phyloP scores from a whole-genome alignment of 805 yeast genomes.

The Komagataella pseudopastoris region DNA sequence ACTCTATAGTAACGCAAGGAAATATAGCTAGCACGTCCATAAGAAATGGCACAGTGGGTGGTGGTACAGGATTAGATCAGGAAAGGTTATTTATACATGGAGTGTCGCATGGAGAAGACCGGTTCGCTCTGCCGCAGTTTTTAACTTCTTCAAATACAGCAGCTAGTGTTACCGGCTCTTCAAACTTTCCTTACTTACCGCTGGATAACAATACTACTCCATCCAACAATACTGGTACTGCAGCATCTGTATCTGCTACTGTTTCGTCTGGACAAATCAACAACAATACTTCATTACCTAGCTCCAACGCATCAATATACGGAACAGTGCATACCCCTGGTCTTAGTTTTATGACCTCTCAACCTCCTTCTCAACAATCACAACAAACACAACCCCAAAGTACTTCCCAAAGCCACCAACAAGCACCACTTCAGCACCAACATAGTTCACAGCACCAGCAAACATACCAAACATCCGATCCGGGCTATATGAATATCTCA shows the following conservation, averaged over 20 bases:
- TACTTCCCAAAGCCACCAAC: not conserved
- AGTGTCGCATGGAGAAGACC: not conserved
- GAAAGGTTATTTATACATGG: not conserved
- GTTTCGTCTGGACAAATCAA: not conserved
- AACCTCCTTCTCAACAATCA: not conserved
- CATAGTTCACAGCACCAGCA: conserved; percentile 1
- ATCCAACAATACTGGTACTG: not conserved
- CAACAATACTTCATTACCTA: not conserved
- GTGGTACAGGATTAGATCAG: not conserved
- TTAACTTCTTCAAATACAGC: not conserved
- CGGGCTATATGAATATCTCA: not conserved
- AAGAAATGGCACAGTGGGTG: not conserved
- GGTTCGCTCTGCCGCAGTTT: not conserved
- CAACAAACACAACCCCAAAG: conserved; percentile 1
- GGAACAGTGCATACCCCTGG: not conserved
- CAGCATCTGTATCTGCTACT: not conserved
- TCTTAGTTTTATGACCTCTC: not conserved
- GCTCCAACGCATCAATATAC: not conserved
- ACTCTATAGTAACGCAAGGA: not conserved
- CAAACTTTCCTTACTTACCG: not conserved
- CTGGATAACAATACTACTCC: not conserved
- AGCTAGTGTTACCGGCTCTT: not conserved
- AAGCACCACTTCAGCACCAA: conserved; percentile 1
- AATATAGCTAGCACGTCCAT: not conserved
- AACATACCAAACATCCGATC: not conserved